phyloP scores from a whole-genome alignment of 495 filamentous ascomycete genomes.

The Xylaria nigripes region DNA sequence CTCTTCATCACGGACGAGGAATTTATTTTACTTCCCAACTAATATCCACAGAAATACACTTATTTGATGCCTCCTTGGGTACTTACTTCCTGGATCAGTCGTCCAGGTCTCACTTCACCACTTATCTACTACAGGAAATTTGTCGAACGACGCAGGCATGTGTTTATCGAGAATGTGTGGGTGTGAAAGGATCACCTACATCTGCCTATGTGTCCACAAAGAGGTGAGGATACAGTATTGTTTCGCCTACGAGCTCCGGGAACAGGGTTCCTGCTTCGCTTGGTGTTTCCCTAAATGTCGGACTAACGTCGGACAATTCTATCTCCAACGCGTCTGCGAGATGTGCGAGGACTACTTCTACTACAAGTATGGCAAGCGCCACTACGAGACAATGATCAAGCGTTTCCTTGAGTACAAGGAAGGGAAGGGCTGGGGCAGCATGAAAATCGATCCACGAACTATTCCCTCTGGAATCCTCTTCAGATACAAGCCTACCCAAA shows the following conservation, averaged over 20 bases:
- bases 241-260: not conserved
- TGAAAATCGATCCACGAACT: constrained; percentile 13
- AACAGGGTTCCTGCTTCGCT: not conserved
- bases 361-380: constrained; percentile 6
- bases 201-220: constrained; percentile 20
- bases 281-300: constrained; percentile 1
- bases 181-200: constrained; percentile 12
- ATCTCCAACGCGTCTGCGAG: constrained; percentile 7
- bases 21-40: not conserved
- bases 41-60: not conserved
- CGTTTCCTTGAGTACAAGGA: constrained; percentile 19
- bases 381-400: constrained; percentile 7
- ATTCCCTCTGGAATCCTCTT: constrained; percentile 10
- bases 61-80: not conserved
- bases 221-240: constrained; percentile 13
- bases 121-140: not conserved
- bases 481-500: not conserved
- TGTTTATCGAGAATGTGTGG: constrained; percentile 12
- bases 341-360: constrained; percentile 15
- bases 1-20: not conserved
- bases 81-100: not conserved
- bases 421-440: not conserved
- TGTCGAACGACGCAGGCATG: not conserved
- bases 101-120: not conserved
- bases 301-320: not conserved